Conservation (phyloP, 495 filamentous ascomycete genomes). For the Peziza echinospora region DNA sequence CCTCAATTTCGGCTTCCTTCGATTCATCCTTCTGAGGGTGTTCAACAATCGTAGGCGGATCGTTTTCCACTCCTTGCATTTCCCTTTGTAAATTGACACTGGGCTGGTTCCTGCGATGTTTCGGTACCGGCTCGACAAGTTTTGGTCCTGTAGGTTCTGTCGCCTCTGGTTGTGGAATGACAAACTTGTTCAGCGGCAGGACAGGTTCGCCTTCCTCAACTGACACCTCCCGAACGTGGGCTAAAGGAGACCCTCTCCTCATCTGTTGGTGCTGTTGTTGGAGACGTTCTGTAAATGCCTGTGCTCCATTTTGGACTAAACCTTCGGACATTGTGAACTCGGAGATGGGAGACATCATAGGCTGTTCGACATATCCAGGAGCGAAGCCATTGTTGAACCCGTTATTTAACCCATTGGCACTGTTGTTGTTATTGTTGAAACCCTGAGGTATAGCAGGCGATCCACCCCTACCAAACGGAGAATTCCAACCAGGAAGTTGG, state of each 20-base stretch:
- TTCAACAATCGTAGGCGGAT: conserved; percentile 39
- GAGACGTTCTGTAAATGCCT: conserved; percentile 20
- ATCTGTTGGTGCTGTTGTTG: conserved; percentile 22
- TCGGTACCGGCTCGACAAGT: conserved; percentile 43
- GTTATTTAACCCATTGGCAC: conserved; percentile 11
- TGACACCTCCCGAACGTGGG: conserved; percentile 12
- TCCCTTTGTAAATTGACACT: conserved; percentile 62
- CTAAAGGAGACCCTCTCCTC: conserved; percentile 22
- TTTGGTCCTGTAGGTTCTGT: conserved; percentile 25
- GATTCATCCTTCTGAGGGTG: conserved; percentile 16
- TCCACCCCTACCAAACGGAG: conserved; percentile 8
- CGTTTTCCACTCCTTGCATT: conserved; percentile 47
- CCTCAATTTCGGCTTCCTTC: conserved; percentile 17
- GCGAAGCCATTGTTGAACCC: conserved; percentile 7
- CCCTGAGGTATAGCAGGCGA: conserved; percentile 13
- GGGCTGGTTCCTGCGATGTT: conserved; percentile 41
- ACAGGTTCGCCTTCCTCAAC: conserved; percentile 4
- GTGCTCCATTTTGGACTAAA: conserved; percentile 7
- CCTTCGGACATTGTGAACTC: conserved; percentile 7
- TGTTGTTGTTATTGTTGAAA: conserved; percentile 10
- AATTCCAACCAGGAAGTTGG: not conserved
- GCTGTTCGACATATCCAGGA: conserved; percentile 12
- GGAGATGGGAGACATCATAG: conserved; percentile 5
- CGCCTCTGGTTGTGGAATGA: not conserved
- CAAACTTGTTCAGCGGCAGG: conserved; percentile 3